Conservation (phyloP, 2,329 filamentous ascomycete genomes). For the Diaporthe vaccinii region DNA sequence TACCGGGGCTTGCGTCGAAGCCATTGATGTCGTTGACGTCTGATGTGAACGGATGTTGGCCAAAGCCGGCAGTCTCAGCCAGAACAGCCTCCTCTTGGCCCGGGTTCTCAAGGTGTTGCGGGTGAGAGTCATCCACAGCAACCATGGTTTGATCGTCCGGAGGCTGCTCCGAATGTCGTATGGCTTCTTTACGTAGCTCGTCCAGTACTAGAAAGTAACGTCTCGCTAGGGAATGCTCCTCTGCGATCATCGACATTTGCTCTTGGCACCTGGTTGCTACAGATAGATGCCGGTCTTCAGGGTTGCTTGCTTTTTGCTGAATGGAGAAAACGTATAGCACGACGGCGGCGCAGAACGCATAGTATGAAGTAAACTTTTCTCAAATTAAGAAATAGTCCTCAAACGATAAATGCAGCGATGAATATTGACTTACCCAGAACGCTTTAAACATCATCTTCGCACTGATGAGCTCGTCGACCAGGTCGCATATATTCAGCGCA, state of each 20-base stretch:
- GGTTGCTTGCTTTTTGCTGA: constrained; percentile 49
- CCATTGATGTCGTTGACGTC: not conserved
- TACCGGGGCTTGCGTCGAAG: constrained; percentile 34
- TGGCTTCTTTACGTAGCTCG: constrained; percentile 45
- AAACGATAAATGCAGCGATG: not conserved
- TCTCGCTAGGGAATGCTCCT: constrained; percentile 54
- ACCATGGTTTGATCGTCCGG: not conserved
- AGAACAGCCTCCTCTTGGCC: not conserved
- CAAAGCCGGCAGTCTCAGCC: not conserved
- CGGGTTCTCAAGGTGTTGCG: not conserved
- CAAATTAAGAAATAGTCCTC: not conserved
- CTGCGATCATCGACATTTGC: constrained; percentile 54
- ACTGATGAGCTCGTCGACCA: constrained; percentile 55
- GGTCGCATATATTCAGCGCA: constrained; percentile 54
- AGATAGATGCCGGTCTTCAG: constrained; percentile 48
- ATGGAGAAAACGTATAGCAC: constrained; percentile 61
- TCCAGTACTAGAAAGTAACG: constrained; percentile 59
- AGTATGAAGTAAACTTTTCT: constrained; percentile 55
- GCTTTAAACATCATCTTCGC: constrained; percentile 54
- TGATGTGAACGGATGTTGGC: not conserved
- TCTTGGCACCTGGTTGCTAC: constrained; percentile 56
- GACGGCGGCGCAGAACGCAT: constrained; percentile 59
- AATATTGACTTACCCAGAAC: constrained; percentile 53
- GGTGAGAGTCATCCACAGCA: not conserved
- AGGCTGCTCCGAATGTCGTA: not conserved